A percentile compares a stretch with the other conserved stretches of the same genome.
Conservation (phyloP, 78 protist genomes). For the Monosiga brevicollis region DNA sequence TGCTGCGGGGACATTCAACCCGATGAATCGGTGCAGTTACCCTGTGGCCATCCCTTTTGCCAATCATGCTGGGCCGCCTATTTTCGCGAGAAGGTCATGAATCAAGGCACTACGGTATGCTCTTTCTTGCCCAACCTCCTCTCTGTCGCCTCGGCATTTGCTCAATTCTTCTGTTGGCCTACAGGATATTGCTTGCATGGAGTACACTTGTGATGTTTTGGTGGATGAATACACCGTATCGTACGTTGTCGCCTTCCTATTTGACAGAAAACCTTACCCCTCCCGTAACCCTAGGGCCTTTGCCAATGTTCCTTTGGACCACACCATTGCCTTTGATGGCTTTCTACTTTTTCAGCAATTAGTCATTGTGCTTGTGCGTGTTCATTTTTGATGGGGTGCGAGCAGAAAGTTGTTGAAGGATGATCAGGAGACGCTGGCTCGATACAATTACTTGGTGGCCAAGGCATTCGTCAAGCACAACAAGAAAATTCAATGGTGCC, state of each 20-base stretch:
- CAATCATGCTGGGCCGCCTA: constrained; percentile 22
- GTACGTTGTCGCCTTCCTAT: background rate
- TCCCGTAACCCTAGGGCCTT: background rate
- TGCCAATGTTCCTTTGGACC: background rate
- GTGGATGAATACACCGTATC: constrained; percentile 16
- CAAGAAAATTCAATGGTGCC: constrained; percentile 33
- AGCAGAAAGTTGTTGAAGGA: background rate
- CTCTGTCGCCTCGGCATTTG: background rate
- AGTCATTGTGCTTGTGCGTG: background rate
- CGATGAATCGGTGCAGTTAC: background rate
- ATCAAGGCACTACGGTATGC: background rate
- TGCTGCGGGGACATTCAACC: background rate
- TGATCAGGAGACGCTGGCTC: background rate
- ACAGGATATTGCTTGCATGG: constrained; percentile 21
- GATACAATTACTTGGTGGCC: constrained; percentile 15
- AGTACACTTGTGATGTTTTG: constrained; percentile 11
- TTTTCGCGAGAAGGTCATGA: background rate
- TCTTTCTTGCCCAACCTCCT: background rate
- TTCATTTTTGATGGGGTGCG: too few species aligned
- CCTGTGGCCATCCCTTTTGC: constrained; percentile 33
- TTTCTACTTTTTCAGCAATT: background rate
- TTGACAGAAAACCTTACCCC: background rate
- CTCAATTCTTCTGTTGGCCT: background rate
- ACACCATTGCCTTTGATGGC: background rate
- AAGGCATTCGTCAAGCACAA: constrained; percentile 29